These are phyloP conservation scores for Glycyrrhiza uralensis DNA, from an alignment of 306 rosid species.

Conservation along the genomic window DNA sequence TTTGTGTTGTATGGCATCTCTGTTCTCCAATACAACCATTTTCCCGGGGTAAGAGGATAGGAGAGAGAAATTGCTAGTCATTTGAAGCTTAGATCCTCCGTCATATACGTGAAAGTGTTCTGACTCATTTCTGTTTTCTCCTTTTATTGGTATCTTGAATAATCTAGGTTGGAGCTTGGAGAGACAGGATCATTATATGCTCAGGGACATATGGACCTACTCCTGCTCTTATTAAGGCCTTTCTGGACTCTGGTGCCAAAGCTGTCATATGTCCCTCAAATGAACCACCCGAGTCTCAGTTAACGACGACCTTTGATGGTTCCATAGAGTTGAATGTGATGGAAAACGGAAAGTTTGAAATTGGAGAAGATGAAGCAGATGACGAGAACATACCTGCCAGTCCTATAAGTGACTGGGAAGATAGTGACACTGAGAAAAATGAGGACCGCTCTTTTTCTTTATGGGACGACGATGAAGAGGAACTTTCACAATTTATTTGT, in stretches of 20 bases:
- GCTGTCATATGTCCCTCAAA: conserved; percentile 81
- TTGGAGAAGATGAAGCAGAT: conserved; percentile 89
- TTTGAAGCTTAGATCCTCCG: conserved; percentile 1
- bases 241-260: conserved; percentile 83
- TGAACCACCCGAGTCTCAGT: conserved; percentile 73
- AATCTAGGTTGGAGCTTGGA: conserved; percentile 95
- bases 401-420: conserved; percentile 97
- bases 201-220: conserved; percentile 83
- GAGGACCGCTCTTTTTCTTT: conserved; percentile 35
- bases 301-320: conserved; percentile 46
- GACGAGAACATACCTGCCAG: conserved; percentile 64
- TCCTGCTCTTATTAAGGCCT: conserved; percentile 69
- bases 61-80: neutral
- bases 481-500: conserved; percentile 76
- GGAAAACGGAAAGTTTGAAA: conserved; percentile 87
- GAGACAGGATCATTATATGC: conserved; percentile 89
- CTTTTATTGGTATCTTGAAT: conserved; percentile 30
- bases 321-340: conserved; percentile 48
- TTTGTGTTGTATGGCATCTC: conserved; percentile 9
- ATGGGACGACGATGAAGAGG: conserved; percentile 83
- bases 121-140: conserved; percentile 6
- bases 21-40: neutral
- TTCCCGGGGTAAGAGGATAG: neutral
- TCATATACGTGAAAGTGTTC: conserved; percentile 13
- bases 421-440: conserved; percentile 67